A percentile compares a stretch with the other conserved stretches of the same genome.
phyloP scores from a whole-genome alignment of 2,329 filamentous ascomycete species.

The Septoria petroselini region DNA sequence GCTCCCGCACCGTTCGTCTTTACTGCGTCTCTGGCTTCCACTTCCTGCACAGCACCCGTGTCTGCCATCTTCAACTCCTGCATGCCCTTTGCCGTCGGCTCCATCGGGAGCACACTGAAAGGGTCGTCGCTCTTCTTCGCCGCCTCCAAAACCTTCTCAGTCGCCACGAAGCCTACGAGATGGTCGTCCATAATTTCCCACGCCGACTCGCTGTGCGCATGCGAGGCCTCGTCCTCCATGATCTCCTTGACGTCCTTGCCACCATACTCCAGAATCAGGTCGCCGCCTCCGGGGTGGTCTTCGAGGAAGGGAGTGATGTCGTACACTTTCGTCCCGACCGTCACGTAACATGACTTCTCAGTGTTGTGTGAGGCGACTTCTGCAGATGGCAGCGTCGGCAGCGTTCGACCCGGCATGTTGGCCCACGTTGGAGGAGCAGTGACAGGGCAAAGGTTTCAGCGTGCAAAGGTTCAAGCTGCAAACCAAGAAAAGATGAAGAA shows the following conservation, averaged over 20 bases:
- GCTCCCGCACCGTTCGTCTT: slow-evolving; percentile 23
- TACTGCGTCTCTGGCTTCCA: slow-evolving; percentile 41
- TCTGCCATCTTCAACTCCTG: slow-evolving; percentile 47
- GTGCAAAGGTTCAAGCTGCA: slow-evolving; percentile 1
- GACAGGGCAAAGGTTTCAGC: slow-evolving; percentile 9
- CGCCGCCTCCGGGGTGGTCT: slow-evolving; percentile 84
- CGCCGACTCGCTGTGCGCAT: slow-evolving; percentile 84
- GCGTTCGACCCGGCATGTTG: slow-evolving; percentile 72
- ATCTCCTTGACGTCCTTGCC: slow-evolving; percentile 83
- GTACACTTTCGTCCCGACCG: slow-evolving; percentile 84
- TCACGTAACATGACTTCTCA: slow-evolving; percentile 85
- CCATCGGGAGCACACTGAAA: slow-evolving; percentile 53
- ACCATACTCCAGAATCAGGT: slow-evolving; percentile 83
- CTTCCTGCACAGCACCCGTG: slow-evolving; percentile 47
- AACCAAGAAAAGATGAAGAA: not conserved
- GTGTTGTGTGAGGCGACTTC: slow-evolving; percentile 81
- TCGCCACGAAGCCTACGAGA: slow-evolving; percentile 74
- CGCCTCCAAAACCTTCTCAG: slow-evolving; percentile 54
- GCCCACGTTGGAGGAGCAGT: slow-evolving; percentile 6
- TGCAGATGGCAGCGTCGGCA: slow-evolving; percentile 76
- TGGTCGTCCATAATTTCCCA: slow-evolving; percentile 92
- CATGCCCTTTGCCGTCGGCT: slow-evolving; percentile 49
- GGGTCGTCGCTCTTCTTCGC: slow-evolving; percentile 49
- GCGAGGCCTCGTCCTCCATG: slow-evolving; percentile 76
- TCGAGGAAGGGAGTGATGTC: slow-evolving; percentile 90